These are phyloP conservation scores for Fusarium devonianum DNA, from an alignment of 2,329 filamentous ascomycete species.

Conservation along the genomic window DNA sequence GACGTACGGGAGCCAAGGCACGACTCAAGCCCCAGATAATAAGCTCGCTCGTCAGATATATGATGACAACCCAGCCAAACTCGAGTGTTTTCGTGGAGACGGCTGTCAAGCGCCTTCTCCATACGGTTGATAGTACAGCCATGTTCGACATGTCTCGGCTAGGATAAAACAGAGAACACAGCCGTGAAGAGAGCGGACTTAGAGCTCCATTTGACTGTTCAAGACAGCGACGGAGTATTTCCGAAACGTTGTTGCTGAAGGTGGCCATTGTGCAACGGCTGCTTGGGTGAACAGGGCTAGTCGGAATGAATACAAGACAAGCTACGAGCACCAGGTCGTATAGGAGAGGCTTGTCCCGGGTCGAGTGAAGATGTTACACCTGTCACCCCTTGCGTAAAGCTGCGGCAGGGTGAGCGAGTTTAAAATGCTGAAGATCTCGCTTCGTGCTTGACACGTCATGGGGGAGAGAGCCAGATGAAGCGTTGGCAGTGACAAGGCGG, in stretches of 20 bases:
- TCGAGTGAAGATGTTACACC: constrained; percentile 31
- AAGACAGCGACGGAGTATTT: constrained; percentile 42
- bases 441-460: constrained; percentile 18
- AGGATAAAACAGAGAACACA: constrained; percentile 32
- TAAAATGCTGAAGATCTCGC: constrained; percentile 13
- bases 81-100: constrained; percentile 13
- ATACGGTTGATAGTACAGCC: constrained; percentile 22
- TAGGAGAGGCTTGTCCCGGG: constrained; percentile 3
- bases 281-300: constrained; percentile 8
- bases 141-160: constrained; percentile 36
- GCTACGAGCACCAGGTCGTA: constrained; percentile 13
- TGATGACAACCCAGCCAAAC: constrained; percentile 45
- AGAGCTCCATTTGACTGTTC: constrained; percentile 39
- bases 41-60: constrained; percentile 54
- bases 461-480: not conserved
- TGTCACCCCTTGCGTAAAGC: constrained; percentile 18
- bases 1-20: constrained; percentile 41
- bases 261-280: constrained; percentile 36
- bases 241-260: constrained; percentile 28
- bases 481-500: constrained; percentile 13
- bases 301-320: too few species aligned
- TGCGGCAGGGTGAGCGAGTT: constrained; percentile 27
- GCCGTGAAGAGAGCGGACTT: constrained; percentile 15
- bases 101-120: constrained; percentile 24
- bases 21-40: constrained; percentile 54